Conservation (phyloP, 768 basidiomycete genomes). For the Suillus variegatus region DNA sequence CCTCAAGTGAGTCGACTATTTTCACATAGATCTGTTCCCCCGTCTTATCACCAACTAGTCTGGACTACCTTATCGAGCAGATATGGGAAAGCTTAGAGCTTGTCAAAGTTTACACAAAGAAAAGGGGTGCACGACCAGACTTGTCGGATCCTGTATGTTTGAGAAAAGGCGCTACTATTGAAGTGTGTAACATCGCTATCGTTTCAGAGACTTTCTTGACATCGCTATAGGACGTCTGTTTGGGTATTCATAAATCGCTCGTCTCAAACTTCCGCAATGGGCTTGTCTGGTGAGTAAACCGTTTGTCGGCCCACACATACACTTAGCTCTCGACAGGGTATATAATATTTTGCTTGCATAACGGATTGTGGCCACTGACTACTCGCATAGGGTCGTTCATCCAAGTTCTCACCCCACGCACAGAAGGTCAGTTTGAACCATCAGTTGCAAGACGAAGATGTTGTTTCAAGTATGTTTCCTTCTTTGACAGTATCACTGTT, state of each 20-base stretch:
- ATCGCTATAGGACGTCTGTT: conserved; percentile 71
- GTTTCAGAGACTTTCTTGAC: background rate
- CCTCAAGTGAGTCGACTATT: conserved; percentile 62
- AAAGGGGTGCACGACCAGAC: conserved; percentile 93
- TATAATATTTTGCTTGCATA: conserved; percentile 7
- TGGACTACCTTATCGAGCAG: conserved; percentile 72
- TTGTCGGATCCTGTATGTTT: conserved; percentile 88
- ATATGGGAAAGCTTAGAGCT: conserved; percentile 81
- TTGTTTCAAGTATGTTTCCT: conserved; percentile 74
- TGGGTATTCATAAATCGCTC: conserved; percentile 89
- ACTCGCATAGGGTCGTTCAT: conserved; percentile 78
- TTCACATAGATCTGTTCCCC: conserved; percentile 4
- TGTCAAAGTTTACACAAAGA: conserved; percentile 96
- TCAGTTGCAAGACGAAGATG: conserved; percentile 84
- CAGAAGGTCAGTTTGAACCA: conserved; percentile 90
- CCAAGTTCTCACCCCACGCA: conserved; percentile 90
- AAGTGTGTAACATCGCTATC: conserved; percentile 45
- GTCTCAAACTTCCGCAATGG: conserved; percentile 92
- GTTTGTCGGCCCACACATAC: background rate
- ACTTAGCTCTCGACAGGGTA: conserved; percentile 2
- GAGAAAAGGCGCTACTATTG: conserved; percentile 89
- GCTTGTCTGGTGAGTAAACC: conserved; percentile 75
- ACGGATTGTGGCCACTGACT: conserved; percentile 4
- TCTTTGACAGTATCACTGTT: background rate
- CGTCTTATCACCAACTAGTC: conserved; percentile 37